These are phyloP conservation scores for Sambucus nigra DNA, from an alignment of 129 eudicot genomes.

Conservation along the genomic window DNA sequence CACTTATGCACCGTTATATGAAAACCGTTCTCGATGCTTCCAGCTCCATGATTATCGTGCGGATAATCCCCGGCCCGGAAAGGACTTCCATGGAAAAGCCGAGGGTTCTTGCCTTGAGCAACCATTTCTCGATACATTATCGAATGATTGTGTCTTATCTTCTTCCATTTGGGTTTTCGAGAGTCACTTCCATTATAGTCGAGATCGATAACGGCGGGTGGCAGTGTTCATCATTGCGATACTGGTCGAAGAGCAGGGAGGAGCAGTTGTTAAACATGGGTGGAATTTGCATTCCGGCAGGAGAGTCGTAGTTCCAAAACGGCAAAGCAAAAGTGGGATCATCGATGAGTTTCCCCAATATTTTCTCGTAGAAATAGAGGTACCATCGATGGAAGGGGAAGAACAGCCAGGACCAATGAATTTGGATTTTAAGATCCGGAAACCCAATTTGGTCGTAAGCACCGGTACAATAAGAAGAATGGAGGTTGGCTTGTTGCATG, in stretches of 20 bases:
- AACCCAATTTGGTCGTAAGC: conserved; percentile 23
- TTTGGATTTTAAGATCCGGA: conserved; percentile 13
- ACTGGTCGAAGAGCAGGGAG: neutral
- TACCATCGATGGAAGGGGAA: conserved; percentile 45
- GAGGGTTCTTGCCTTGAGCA: neutral
- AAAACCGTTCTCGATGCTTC: no score
- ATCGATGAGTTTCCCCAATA: conserved; percentile 19
- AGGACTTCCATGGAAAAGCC: neutral
- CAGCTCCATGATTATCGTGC: no score
- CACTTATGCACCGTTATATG: no score
- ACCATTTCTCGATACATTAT: neutral
- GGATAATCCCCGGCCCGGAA: neutral
- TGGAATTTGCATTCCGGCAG: conserved; percentile 20
- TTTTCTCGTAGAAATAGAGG: conserved; percentile 33
- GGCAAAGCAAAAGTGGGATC: conserved; percentile 30
- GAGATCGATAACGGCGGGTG: neutral
- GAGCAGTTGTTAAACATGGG: neutral
- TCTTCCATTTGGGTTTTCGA: neutral
- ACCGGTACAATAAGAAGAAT: conserved; percentile 34
- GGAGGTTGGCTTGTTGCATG: conserved; percentile 26
- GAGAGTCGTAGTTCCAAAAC: conserved; percentile 32
- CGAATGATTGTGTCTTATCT: neutral
- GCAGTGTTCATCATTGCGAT: neutral
- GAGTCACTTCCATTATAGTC: neutral
- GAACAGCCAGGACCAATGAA: conserved; percentile 40